phyloP scores from a whole-genome alignment of 805 yeast species.

The Candida sonorensis region DNA sequence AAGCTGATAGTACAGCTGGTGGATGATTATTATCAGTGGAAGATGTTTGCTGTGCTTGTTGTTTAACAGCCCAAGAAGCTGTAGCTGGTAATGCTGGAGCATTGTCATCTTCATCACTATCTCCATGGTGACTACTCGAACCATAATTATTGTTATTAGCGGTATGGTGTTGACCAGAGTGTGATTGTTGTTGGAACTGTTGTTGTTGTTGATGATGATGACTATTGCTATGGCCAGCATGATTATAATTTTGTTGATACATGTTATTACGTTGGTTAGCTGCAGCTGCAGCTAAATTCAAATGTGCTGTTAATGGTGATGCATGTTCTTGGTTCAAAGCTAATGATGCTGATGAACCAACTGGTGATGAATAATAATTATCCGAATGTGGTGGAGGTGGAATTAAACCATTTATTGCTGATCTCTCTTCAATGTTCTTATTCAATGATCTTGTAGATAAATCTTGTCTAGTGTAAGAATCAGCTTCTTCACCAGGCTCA shows the following conservation, averaged over 20 bases:
- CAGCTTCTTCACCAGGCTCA: slow-evolving; percentile 99
- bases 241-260: no score
- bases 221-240: no score
- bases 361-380: slow-evolving; percentile 11
- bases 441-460: slow-evolving; percentile 68
- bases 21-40: slow-evolving; percentile 4
- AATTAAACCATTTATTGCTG: slow-evolving; percentile 29
- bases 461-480: slow-evolving; percentile 87
- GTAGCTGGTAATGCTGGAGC: slow-evolving; percentile 52
- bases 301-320: background rate
- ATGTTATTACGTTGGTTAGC: no score
- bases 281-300: no score
- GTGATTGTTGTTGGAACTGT: slow-evolving; percentile 2
- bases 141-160: slow-evolving; percentile 1
- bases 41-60: slow-evolving; percentile 19
- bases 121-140: background rate
- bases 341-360: slow-evolving; percentile 3
- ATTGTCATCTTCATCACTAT: slow-evolving; percentile 8
- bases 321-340: slow-evolving; percentile 3
- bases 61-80: slow-evolving; percentile 58
- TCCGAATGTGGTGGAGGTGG: slow-evolving; percentile 22
- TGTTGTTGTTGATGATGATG: slow-evolving; percentile 1
- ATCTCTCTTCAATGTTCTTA: slow-evolving; percentile 37
- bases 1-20: slow-evolving; percentile 15
- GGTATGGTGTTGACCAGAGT: slow-evolving; percentile 1